Evolutionary conservation across 73 alveolate genomes (phyloP).

Genomic region (Strombidium stylifer): DNA sequence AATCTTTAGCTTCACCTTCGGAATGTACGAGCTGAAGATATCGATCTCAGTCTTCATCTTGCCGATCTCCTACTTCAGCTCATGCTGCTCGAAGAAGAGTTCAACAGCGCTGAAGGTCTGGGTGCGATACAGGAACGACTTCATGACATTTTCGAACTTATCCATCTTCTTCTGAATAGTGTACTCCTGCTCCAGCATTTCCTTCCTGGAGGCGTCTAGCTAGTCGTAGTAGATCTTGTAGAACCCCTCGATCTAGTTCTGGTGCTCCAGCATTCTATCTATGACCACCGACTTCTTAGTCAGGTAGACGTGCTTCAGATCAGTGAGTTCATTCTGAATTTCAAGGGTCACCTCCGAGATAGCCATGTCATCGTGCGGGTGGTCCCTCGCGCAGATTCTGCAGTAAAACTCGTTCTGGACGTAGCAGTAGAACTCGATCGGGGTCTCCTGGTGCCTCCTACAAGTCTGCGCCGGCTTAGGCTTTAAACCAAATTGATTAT

Average conservation of each 20-base stretch:
- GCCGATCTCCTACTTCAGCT: neutral
- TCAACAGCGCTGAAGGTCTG: conserved; percentile 22
- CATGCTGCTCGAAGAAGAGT: conserved; percentile 33
- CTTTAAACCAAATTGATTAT: conserved; percentile 12
- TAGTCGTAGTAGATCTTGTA: conserved; percentile 36
- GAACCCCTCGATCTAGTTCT: conserved; percentile 28
- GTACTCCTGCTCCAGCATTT: conserved; percentile 28
- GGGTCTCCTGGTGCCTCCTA: conserved; percentile 23
- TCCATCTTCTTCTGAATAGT: conserved; percentile 11
- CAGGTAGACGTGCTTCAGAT: conserved; percentile 7
- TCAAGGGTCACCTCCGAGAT: neutral
- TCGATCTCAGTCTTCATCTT: conserved; percentile 21
- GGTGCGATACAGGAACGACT: conserved; percentile 6
- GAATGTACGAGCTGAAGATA: conserved; percentile 30
- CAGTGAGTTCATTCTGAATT: conserved; percentile 17
- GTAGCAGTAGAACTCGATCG: conserved; percentile 24
- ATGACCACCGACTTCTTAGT: conserved; percentile 16
- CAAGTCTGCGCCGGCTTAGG: no score
- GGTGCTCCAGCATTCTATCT: conserved; percentile 8
- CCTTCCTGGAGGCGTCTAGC: conserved; percentile 19
- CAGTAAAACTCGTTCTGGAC: conserved; percentile 39
- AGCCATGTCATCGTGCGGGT: conserved; percentile 15
- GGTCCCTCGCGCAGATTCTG: conserved; percentile 16
- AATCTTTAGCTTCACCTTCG: neutral
- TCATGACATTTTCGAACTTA: conserved; percentile 5